Base-by-base conservation (phyloP, 495 filamentous ascomycete genomes). In the Hypoxylon trugodes region DNA sequence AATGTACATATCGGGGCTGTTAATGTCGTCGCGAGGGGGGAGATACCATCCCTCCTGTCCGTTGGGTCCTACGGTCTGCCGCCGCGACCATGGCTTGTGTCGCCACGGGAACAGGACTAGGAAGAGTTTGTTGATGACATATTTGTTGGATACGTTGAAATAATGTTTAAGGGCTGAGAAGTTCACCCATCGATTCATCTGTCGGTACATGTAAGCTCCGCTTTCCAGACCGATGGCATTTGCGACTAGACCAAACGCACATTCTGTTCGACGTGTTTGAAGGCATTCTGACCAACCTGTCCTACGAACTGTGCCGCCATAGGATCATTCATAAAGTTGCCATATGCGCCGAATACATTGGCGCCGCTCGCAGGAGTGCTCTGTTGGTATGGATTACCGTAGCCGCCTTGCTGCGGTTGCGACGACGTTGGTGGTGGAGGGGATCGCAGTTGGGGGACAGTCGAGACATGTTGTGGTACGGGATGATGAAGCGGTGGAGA, bases 1-100 rank as follows among this genome's bases (percentile, higher is more conserved):
- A 65, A 99, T 98, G 82, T 99, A 99, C 91, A 98, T 96, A 78
- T 99, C 95, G 4, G 96, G 95, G 42, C 91, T 93, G 76, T 99
- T 99, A 73, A 97, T 82, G 73, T 99, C 95, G 72, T 98, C 94
- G 43, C 94, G 84, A n/a, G 95, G 95, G 7, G 95, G 93, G 6
- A 97, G 83, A 76, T 92, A 98, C 84, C 90, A 90, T 37, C 88
- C 89, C 49, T 93, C 90, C 65, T 90, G 85, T 6, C 89, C 89
- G 59, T 80, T 82, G 12, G 88, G 86, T 12, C 85, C 82, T 9
- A 86, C 78, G 3, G 86, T 77, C 68, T 85, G 81, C 46, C 83
- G 84, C 42, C 95, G 87, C 51, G 92, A 95, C 95, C 95, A 99
- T 13, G 93, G 93, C 71, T 93, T 91, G 77, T 99, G 95, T 54